Conservation (phyloP, 176 grass and related monocot genomes). For the Triticum monococcum region DNA sequence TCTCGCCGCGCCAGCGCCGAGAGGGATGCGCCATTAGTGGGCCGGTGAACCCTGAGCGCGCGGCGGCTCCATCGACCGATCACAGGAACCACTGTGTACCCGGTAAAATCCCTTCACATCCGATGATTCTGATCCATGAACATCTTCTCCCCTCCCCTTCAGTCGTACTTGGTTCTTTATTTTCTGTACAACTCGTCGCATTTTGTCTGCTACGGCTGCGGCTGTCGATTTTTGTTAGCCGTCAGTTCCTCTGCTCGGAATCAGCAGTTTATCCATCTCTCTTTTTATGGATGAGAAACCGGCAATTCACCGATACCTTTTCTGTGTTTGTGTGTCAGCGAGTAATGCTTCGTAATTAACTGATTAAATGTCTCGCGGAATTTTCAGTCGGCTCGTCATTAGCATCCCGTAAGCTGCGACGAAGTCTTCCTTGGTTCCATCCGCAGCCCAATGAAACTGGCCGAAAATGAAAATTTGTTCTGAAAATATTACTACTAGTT, state of each 20-base stretch:
- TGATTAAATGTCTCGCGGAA: no score
- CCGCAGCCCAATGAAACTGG: neutral
- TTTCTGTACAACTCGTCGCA: neutral
- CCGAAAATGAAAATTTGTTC: neutral
- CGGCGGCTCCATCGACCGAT: neutral
- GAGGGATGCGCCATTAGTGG: no score
- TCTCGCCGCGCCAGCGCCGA: neutral
- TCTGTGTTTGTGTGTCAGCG: no score
- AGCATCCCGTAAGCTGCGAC: neutral
- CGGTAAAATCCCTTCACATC: neutral
- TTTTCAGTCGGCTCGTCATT: no score
- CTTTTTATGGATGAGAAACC: neutral
- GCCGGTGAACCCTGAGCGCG: neutral
- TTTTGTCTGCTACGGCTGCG: neutral
- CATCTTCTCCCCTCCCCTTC: neutral
- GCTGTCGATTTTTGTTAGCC: neutral
- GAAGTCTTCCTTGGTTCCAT: neutral
- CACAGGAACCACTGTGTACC: neutral
- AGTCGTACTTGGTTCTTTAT: neutral
- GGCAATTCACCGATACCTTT: neutral
- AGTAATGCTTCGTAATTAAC: no score
- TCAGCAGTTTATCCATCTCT: neutral
- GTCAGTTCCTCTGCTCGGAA: neutral
- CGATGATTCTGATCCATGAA: no score
- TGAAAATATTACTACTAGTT: neutral